phyloP scores from a whole-genome alignment of 306 rosid species.

The Begonia fuchsioides region DNA sequence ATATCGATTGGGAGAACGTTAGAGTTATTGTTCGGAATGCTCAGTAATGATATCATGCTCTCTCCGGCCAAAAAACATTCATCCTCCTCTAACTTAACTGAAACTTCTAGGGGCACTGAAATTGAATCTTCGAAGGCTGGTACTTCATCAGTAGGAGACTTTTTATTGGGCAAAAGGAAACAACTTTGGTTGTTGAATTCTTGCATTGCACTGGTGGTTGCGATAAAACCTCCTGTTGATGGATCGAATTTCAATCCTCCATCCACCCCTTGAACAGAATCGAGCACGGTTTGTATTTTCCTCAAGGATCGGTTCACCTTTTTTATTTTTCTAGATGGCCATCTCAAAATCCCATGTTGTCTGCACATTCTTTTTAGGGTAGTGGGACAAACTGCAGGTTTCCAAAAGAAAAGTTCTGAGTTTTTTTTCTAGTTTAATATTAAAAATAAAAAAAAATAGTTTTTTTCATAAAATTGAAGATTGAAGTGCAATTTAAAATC shows the following conservation, averaged over 20 bases:
- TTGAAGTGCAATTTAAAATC: no score
- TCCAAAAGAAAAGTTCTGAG: constrained; percentile 1
- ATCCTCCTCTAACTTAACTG: constrained; percentile 37
- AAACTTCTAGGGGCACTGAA: constrained; percentile 14
- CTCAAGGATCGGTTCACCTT: constrained; percentile 66
- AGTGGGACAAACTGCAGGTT: constrained; percentile 65
- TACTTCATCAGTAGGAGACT: constrained; percentile 12
- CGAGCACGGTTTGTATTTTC: constrained; percentile 66
- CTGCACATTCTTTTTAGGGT: constrained; percentile 93
- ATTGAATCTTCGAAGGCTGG: constrained; percentile 12
- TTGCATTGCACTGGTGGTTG: constrained; percentile 32
- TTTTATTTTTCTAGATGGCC: constrained; percentile 91
- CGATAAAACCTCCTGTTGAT: constrained; percentile 37
- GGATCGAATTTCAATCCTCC: constrained; percentile 70
- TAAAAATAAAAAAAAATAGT: no score
- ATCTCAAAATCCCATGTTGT: constrained; percentile 75
- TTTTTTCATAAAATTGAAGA: no score
- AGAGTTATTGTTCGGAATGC: constrained; percentile 18
- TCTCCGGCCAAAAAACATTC: constrained; percentile 15
- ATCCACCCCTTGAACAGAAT: constrained; percentile 67
- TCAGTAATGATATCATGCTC: constrained; percentile 10
- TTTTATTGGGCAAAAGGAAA: constrained; percentile 24
- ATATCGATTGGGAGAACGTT: constrained; percentile 15
- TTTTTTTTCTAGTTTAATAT: no score
- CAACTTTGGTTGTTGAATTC: constrained; percentile 27